Base-by-base conservation (phyloP, 163 green algal species). In the Chlamydomonas reinhardtii region DNA sequence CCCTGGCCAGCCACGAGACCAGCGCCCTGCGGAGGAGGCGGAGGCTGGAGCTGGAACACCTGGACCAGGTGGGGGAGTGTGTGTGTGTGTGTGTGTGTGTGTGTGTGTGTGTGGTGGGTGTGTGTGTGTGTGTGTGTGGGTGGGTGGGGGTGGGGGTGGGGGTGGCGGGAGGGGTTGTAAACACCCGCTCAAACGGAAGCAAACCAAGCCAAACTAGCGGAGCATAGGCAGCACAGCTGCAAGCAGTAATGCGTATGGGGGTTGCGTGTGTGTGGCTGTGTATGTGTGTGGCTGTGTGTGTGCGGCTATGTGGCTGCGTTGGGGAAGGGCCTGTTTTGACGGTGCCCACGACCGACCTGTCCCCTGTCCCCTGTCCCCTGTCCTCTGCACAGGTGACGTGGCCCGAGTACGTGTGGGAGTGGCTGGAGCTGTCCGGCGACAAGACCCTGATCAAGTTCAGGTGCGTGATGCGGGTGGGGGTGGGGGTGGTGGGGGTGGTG, bases 371-470 rank as follows among this genome's bases (percentile, higher is more conserved):
- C n/a, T n/a, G 48, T 17, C 48, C 6, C 48, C 48, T 56, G 48
- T 14, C 48, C 6, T 76, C 27, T 17, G 16, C 65, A 54, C 75
- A 91, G 87, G 82, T 97, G 48, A 98, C 95, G 14, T 98, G 96
- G 96, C 95, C 96, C 8, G 93, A 94, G 69, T 98, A 92, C 77
- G 81, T 96, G 31, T 97, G 94, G 93, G 93, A 97, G 82, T 96
- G 89, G 82, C 89, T 97, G 43, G 72, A 89, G 76, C 66, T 89
- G 37, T 32, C 52, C 6, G 59, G 72, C 0, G 82, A 89, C 59
- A 69, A 37, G 37, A 39, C 84, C 70, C 35, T 89, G 39, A 43
- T 70, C 2, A 66, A 73, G 24, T 27, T 74, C 39, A 61, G 85
- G 76, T 84, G 24, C 4, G 76, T 35, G 35, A 9, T 12, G 17